Evolutionary conservation across 1,284 basidiomycete genomes (phyloP), one percentile per base, ranked within the genome.

Genomic region (Ustilago cynodontis): DNA sequence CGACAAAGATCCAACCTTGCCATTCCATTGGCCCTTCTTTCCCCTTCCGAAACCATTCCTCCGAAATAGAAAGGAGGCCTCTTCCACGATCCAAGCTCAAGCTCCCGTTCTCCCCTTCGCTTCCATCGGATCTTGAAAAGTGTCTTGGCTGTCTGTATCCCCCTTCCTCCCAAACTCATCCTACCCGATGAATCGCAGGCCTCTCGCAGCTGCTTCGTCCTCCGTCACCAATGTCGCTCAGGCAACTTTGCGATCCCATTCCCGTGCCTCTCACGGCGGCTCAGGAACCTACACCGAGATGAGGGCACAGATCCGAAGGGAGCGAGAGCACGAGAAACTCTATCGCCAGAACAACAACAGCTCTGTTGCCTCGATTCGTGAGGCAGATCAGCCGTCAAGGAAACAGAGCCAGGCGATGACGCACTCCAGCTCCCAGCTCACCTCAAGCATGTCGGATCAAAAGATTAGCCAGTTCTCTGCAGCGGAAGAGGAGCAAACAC

Each of bases 251-350:
- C 59, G 72, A 26, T 26, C 72, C 22, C 71, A 68, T 35, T 70
- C 65, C 45, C 65, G 70, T 35, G 61, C 77, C 31, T 70, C 74
- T 37, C 72, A 78, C 26, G 56, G 65, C 16, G 72, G 78, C 29
- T 75, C 71, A 45, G 75, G 67, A 28, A 54, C 72, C 66, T 73
- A 80, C 50, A 80, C 78, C 20, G 78, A 80, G 58, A 53, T 78
- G 59, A 61, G 78, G 11, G 78, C 78, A 2, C 67, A 75, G 53
- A 61, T 78, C 13, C 61, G 78, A 16, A 72, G 62, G 57, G 78
- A 80, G 45, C 55, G 78, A 20, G 76, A 71, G 31, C 59, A 65
- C 51, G 74, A 67, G 39, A 74, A 59, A 24, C 53, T 39, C 14
- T 59, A 68, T 24, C 49, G 47, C 22, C 50, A 43, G n/a, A n/a